Evolutionary conservation across 495 filamentous ascomycete species (phyloP), one percentile per base, ranked within the genome.

Genomic region (Podospora conica): DNA sequence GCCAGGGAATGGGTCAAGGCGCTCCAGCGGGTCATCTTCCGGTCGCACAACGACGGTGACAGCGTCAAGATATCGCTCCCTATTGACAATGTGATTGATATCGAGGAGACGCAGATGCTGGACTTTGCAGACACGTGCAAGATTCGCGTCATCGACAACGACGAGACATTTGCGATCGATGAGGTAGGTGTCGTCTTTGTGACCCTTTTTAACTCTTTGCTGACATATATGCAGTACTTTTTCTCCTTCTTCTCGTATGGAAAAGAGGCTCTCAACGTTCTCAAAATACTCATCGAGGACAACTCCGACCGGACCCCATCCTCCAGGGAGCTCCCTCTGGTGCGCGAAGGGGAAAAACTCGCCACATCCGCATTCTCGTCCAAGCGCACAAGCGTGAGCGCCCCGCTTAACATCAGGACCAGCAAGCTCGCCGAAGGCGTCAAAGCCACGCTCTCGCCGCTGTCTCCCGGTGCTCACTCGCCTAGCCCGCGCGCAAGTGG

Each of bases 1-100:
- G 95, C 95, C 7, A 97, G 93, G 73, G 96, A 98, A 82, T 98
- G 95, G 95, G 94, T 98, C 53, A 96, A 95, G 75, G 85, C 91
- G 53, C 80, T 98, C 23, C 95, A 97, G 69, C 90, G 94, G 63
- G 92, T 97, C 64, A 97, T 98, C 55, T 98, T 98, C 71, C 85
- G 93, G 60, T 93, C 93, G 0, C 92, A 94, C 76, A 98, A 98
- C 71, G 96, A 97, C 60, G 93, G 95, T 9, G 93, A 97, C 70
- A 96, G 93, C 72, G 91, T 98, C 73, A 98, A 98, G 79, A 93
- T 98, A 21, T 94, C 90, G 3, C 82, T 98, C 20, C 93, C 94
- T 8, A 88, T 96, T 21, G 85, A 88, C 56, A 96, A 94, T 70
- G 84, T 98, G 18, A 89, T 98, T 63, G 94, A 96, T 69, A 85